Percentiles rank a stretch among this genome's conserved stretches.
phyloP scores from a whole-genome alignment of 2,329 filamentous ascomycete genomes.

The Fusarium ramigenum region DNA sequence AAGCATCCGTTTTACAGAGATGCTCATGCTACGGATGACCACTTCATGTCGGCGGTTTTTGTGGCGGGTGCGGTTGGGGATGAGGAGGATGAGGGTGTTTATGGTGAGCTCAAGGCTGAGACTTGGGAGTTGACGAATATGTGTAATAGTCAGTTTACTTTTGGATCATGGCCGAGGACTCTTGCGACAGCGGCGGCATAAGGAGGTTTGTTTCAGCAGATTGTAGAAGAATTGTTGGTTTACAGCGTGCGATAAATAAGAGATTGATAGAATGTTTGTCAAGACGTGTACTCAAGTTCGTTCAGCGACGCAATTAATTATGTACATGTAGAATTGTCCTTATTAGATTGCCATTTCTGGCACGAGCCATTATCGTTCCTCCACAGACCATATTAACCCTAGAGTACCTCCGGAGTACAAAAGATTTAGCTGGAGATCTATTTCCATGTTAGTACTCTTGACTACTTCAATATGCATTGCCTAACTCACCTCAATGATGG shows the following conservation, averaged over 20 bases:
- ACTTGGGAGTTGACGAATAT: slow-evolving; percentile 74
- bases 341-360: neutral
- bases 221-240: rapidly evolving
- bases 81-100: slow-evolving; percentile 54
- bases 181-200: neutral
- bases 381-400: rapidly evolving
- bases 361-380: neutral
- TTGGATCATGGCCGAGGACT: slow-evolving; percentile 49
- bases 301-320: neutral
- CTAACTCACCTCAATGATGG: slow-evolving; percentile 43
- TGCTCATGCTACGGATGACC: slow-evolving; percentile 75
- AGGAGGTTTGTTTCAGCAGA: neutral
- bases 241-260: neutral
- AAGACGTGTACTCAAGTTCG: neutral
- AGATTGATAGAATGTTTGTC: too few relatives aligned
- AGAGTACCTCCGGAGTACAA: rapidly evolving
- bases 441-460: neutral
- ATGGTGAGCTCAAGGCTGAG: slow-evolving; percentile 62
- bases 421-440: slow-evolving; percentile 24
- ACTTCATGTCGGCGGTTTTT: slow-evolving; percentile 74
- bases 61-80: slow-evolving; percentile 66
- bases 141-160: slow-evolving; percentile 68
- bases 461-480: too few relatives aligned
- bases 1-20: slow-evolving; percentile 73
- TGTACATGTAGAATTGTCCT: neutral